Base-by-base conservation (phyloP, 2,329 filamentous ascomycete species). In the Sporothrix brunneoviolacea region DNA sequence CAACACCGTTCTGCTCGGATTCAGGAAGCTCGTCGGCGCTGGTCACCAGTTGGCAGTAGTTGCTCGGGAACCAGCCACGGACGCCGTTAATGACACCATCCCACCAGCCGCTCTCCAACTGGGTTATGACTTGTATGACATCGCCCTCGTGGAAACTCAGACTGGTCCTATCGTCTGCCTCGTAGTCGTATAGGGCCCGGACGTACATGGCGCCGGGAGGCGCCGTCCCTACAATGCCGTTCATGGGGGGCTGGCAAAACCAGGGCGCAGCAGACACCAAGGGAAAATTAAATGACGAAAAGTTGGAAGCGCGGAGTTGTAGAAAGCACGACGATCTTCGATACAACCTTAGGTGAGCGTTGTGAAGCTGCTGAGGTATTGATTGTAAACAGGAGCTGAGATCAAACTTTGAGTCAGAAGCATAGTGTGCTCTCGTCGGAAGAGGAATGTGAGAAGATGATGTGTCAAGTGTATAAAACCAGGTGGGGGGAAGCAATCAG, bases 81-180 rank as follows among this genome's bases (percentile, higher is more conserved):
- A 95, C 87, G 53, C 91, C 89, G 63, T 96, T 93, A 66, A 98
- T 95, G 50, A 98, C 89, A 43, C 93, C 93, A 71, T 98, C 93
- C 93, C 93, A 98, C 93, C 93, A 98, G 51, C 93, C 93, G 62
- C 91, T 97, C 68, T 98, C 93, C 51, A 97, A 77, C 70, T 96
- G 91, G 48, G 93, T 98, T 61, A 98, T 91, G 61, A 98, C 93
- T 71, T 97, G 91, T 62, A 98, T 98, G 59, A 97, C 83, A 70
- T 98, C 93, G 63, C 93, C 93, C 67, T 95, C 87, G 61, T 89
- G 88, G 69, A 98, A 98, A 70, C 91, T 97, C 65, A 98, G 73
- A 71, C 91, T 96, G 42, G 91, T 97, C 61, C 89, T 84, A 70
- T 98, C 93, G 71, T 98, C 91, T 63, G 93, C 89, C 64, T 96